Percentiles rank a stretch among this genome's conserved stretches.
Evolutionary conservation across 345 rosid species (phyloP).

Genomic region (Eucalyptus erythrocorys): DNA sequence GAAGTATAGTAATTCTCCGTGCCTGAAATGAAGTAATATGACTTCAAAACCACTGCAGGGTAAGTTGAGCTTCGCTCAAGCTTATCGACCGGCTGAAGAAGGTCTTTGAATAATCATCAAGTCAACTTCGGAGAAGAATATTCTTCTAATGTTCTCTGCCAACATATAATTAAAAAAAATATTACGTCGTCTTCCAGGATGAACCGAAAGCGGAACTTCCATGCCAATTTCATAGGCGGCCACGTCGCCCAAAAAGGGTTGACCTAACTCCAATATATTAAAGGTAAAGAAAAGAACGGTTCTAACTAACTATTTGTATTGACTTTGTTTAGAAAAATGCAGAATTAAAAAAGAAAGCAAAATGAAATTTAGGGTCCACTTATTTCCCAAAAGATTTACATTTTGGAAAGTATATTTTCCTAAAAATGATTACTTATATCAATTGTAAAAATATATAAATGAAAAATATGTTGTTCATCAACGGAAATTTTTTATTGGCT

Average conservation of each 20-base stretch:
- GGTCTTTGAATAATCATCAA: background rate
- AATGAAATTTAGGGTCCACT: background rate
- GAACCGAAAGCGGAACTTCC: background rate
- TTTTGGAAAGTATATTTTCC: too few relatives aligned
- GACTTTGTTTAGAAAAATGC: background rate
- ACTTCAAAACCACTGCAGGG: too few relatives aligned
- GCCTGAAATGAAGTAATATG: too few relatives aligned
- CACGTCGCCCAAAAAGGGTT: background rate
- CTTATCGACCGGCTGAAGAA: background rate
- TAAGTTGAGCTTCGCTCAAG: too few relatives aligned
- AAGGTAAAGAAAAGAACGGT: background rate
- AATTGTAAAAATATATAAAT: too few relatives aligned
- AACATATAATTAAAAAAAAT: too few relatives aligned
- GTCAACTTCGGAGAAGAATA: background rate
- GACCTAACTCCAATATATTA: background rate
- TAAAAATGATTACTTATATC: too few relatives aligned
- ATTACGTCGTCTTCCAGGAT: background rate
- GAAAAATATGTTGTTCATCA: accelerated
- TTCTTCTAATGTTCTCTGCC: background rate
- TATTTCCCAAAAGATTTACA: too few relatives aligned
- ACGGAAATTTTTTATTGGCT: accelerated
- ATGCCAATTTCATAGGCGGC: background rate
- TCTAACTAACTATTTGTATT: background rate
- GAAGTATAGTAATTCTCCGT: too few relatives aligned
- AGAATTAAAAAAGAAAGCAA: background rate